Percentiles rank a stretch among this genome's conserved stretches.
phyloP scores from a whole-genome alignment of 129 eudicot genomes.

The Scalesia atractyloides region DNA sequence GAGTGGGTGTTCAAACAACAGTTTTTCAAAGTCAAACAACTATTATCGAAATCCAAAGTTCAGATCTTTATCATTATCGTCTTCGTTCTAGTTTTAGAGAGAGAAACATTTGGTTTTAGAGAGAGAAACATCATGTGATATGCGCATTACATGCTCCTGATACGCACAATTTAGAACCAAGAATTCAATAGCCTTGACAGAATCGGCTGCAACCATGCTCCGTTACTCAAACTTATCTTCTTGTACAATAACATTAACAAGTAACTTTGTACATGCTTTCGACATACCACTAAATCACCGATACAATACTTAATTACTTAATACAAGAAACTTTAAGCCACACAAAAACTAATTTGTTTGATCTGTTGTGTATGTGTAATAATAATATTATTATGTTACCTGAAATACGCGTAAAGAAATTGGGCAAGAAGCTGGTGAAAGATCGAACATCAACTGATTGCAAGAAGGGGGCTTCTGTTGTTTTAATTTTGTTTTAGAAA shows the following conservation, averaged over 20 bases:
- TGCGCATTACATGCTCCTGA: no score
- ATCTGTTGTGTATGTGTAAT: not conserved
- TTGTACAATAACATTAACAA: not conserved
- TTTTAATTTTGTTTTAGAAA: no score
- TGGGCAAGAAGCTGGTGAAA: conserved; percentile 12
- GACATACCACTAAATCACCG: not conserved
- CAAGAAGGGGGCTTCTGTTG: no score
- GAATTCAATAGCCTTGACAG: not conserved
- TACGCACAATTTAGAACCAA: no score
- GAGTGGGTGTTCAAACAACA: no score
- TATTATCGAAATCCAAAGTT: no score
- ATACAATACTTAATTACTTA: not conserved
- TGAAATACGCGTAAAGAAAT: conserved; percentile 3
- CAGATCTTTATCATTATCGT: no score
- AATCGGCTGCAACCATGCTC: not conserved
- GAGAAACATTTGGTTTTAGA: no score
- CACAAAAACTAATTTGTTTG: not conserved
- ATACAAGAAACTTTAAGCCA: not conserved
- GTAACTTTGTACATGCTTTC: not conserved
- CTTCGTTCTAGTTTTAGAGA: no score
- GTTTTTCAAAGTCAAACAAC: no score
- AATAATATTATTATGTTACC: not conserved
- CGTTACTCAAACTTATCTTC: not conserved
- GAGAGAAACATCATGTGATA: no score
- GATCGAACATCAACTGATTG: not conserved